These are phyloP conservation scores for Phialocephala sp. DNA, from an alignment of 2,329 filamentous ascomycete species.

Conservation along the genomic window DNA sequence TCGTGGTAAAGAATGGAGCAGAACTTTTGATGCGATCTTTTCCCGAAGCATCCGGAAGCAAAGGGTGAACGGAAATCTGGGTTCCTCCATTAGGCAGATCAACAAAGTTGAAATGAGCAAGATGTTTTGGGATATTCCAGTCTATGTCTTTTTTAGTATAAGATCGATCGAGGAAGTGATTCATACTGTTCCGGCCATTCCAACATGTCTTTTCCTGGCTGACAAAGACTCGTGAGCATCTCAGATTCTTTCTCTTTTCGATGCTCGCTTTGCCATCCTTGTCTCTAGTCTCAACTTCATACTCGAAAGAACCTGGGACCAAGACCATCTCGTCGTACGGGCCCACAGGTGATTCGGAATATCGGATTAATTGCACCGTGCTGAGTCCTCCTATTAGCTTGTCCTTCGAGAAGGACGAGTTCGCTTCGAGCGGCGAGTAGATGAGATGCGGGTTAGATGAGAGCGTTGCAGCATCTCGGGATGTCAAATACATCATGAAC, in stretches of 20 bases:
- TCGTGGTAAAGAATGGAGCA: slow-evolving; percentile 53
- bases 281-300: slow-evolving; percentile 40
- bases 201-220: slow-evolving; percentile 57
- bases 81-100: slow-evolving; percentile 45
- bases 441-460: slow-evolving; percentile 41
- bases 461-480: slow-evolving; percentile 42
- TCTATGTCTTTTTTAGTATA: slow-evolving; percentile 43
- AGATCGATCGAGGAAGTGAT: background rate
- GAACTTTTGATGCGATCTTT: slow-evolving; percentile 44
- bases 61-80: slow-evolving; percentile 52
- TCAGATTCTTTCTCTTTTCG: slow-evolving; percentile 46
- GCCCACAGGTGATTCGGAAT: slow-evolving; percentile 56
- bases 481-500: slow-evolving; percentile 49
- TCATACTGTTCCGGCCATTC: slow-evolving; percentile 57
- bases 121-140: slow-evolving; percentile 62
- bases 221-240: slow-evolving; percentile 61
- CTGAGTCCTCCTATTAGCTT: slow-evolving; percentile 51
- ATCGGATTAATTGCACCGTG: slow-evolving; percentile 58
- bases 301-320: slow-evolving; percentile 47
- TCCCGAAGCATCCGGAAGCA: background rate
- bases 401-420: slow-evolving; percentile 49
- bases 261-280: slow-evolving; percentile 14
- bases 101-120: slow-evolving; percentile 57
- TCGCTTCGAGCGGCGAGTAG: slow-evolving; percentile 55
- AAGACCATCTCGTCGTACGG: slow-evolving; percentile 60